These are phyloP conservation scores for Irpex sp. DNA, from an alignment of 1,284 basidiomycete genomes.

Conservation along the genomic window DNA sequence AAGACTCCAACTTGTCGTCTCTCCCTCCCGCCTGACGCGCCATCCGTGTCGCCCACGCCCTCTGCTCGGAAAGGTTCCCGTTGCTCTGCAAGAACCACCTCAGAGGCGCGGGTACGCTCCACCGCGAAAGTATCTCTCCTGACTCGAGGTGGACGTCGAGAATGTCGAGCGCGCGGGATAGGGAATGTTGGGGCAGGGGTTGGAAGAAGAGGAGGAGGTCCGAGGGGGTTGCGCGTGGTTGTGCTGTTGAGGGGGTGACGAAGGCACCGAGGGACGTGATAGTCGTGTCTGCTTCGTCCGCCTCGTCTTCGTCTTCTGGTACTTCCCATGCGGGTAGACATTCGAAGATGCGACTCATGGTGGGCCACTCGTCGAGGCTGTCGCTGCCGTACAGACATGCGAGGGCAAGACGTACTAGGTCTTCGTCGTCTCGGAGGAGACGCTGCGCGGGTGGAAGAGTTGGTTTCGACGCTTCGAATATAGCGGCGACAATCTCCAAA, in stretches of 20 bases:
- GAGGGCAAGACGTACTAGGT: conserved; percentile 80
- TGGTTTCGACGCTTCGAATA: conserved; percentile 90
- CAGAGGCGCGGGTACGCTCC: conserved; percentile 78
- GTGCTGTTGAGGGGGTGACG: conserved; percentile 68
- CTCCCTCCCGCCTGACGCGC: conserved; percentile 66
- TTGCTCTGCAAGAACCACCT: conserved; percentile 84
- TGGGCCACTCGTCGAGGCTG: conserved; percentile 67
- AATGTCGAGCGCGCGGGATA: conserved; percentile 83
- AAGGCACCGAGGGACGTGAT: conserved; percentile 76
- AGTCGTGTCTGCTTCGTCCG: conserved; percentile 76
- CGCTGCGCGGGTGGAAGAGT: conserved; percentile 69
- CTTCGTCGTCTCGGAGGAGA: conserved; percentile 77
- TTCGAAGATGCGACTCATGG: conserved; percentile 90
- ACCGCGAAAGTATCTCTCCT: conserved; percentile 85
- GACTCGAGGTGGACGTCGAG: conserved; percentile 92
- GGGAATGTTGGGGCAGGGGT: conserved; percentile 65
- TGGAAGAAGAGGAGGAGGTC: conserved; percentile 82
- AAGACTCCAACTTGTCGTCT: conserved; percentile 50
- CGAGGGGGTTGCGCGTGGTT: conserved; percentile 53
- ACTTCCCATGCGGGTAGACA: conserved; percentile 89
- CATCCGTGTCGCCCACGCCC: conserved; percentile 85
- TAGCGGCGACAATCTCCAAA: conserved; percentile 62
- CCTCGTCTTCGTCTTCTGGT: conserved; percentile 53
- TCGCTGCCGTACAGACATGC: conserved; percentile 86
- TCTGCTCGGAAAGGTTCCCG: conserved; percentile 64